Base-by-base conservation (phyloP, 2,329 filamentous ascomycete species). In the Claviceps sorghi region DNA sequence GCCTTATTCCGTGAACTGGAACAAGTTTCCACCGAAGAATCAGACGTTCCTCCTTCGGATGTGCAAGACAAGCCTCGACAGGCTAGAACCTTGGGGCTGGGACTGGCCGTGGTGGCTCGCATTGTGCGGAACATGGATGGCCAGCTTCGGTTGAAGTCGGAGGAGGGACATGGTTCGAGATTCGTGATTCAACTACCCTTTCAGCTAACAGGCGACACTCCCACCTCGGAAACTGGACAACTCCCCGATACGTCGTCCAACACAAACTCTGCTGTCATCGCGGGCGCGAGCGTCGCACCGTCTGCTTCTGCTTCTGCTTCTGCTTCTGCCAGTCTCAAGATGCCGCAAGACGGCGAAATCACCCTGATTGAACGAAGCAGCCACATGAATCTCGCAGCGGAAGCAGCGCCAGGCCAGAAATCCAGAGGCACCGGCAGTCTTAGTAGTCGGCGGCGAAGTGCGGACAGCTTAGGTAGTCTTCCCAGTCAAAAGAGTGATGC, bases 51-150 rank as follows among this genome's bases (percentile, higher is more conserved):
- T 38, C 50, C 54, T 19, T 51, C 36, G 0, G 59, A 62, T 47
- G n/a, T 66, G 42, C 53, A 62, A 19, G 61, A 65, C 2, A 61
- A 65, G 50, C 52, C 64, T 15, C 56, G 55, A 42, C 58, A 69
- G 21, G 55, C 64, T 19, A 67, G 70, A 48, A 82, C 81, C 0
- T 67, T 95, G 1, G 90, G 90, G 0, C 75, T 95, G 10, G 90
- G 89, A 0, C 74, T 95, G n/a, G 89, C 89, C 0, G 75, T 94
- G 13, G 89, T 95, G n/a, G 86, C 87, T 17, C 80, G 89, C 40
- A 87, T 88, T 38, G 76, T 95, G 34, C 79, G 83, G n/a, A 95
- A 89, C 61, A 93, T 95, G 86, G 84, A 91, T 54, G 90, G 89
- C 0, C 89, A 95, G 61, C 67, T 95, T 32, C 80, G 88, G 1